Conservation (phyloP, 1,284 basidiomycete species). For the Pseudomicrostroma phylloplanum region DNA sequence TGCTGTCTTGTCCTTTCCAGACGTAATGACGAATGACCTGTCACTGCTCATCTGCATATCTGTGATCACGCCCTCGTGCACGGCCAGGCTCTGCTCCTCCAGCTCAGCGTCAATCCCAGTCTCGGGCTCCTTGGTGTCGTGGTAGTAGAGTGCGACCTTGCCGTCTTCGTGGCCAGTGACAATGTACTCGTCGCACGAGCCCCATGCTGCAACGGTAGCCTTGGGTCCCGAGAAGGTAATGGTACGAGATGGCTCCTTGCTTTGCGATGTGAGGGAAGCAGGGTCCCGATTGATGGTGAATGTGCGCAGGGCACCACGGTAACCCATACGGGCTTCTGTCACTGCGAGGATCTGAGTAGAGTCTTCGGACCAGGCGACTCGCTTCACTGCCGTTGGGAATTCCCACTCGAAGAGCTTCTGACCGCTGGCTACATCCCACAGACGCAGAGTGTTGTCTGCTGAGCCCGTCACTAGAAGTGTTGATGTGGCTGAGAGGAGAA, state of each 20-base stretch:
- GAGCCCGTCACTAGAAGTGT: slow-evolving; percentile 78
- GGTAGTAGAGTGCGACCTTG: slow-evolving; percentile 60
- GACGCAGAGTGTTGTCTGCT: slow-evolving; percentile 79
- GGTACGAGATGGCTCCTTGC: slow-evolving; percentile 39
- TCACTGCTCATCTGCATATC: slow-evolving; percentile 88
- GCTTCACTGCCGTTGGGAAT: slow-evolving; percentile 94
- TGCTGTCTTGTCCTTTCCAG: slow-evolving; percentile 92
- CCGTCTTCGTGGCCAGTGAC: slow-evolving; percentile 94
- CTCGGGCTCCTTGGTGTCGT: slow-evolving; percentile 48
- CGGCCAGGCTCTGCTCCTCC: slow-evolving; percentile 64
- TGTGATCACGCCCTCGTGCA: slow-evolving; percentile 55
- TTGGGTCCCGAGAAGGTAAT: slow-evolving; percentile 57
- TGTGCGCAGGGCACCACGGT: slow-evolving; percentile 63
- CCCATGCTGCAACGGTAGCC: slow-evolving; percentile 89
- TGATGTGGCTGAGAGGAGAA: slow-evolving; percentile 62
- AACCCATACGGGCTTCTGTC: slow-evolving; percentile 93
- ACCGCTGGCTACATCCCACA: slow-evolving; percentile 85
- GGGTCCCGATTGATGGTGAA: slow-evolving; percentile 63
- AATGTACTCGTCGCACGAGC: slow-evolving; percentile 70
- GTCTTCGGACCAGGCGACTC: slow-evolving; percentile 74
- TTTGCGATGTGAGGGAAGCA: slow-evolving; percentile 38
- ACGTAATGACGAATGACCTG: slow-evolving; percentile 89
- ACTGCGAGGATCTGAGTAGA: slow-evolving; percentile 69
- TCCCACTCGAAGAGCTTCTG: slow-evolving; percentile 78
- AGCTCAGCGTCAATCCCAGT: slow-evolving; percentile 66